Percentiles rank a stretch among this genome's conserved stretches.
Conservation (phyloP, 2,329 filamentous ascomycete species). For the Amphichorda felina region DNA sequence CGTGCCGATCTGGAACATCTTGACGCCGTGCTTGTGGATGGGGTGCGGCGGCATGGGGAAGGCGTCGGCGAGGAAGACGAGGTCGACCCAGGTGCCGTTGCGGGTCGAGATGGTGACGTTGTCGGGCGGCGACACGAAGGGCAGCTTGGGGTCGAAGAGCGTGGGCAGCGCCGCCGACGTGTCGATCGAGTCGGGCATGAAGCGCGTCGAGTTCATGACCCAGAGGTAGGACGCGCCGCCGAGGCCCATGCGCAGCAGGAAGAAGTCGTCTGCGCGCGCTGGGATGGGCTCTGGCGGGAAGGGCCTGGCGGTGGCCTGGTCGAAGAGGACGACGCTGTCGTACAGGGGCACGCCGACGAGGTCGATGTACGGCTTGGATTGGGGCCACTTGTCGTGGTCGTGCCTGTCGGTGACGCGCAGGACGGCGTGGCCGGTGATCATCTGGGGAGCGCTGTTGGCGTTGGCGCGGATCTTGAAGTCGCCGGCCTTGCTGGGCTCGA, state of each 20-base stretch:
- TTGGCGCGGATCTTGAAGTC: slow-evolving; percentile 43
- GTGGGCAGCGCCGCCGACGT: slow-evolving; percentile 20
- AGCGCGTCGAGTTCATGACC: slow-evolving; percentile 35
- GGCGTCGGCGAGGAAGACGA: slow-evolving; percentile 33
- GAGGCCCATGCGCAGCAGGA: slow-evolving; percentile 26
- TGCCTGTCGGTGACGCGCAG: slow-evolving; percentile 21
- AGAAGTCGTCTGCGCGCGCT: slow-evolving; percentile 29
- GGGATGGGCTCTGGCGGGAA: slow-evolving; percentile 34
- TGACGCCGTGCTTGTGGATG: slow-evolving; percentile 53
- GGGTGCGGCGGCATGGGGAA: slow-evolving; percentile 39
- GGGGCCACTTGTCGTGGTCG: slow-evolving; percentile 2
- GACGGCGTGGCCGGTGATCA: slow-evolving; percentile 39
- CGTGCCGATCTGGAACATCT: slow-evolving; percentile 43
- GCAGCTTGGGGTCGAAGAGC: slow-evolving; percentile 31
- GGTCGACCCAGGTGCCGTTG: slow-evolving; percentile 40
- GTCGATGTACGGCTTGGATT: slow-evolving; percentile 34
- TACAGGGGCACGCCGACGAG: slow-evolving; percentile 32
- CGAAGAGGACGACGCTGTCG: slow-evolving; percentile 27
- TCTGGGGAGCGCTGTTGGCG: slow-evolving; percentile 35
- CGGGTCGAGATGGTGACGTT: slow-evolving; percentile 36
- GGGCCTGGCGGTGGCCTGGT: slow-evolving; percentile 27
- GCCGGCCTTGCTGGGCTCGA: slow-evolving; percentile 31
- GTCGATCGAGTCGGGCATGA: slow-evolving; percentile 25
- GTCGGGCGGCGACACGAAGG: slow-evolving; percentile 14
- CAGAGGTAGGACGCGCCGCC: slow-evolving; percentile 36